These are phyloP conservation scores for Lasiodiplodia hormozganensis DNA, from an alignment of 2,329 filamentous ascomycete species.

Conservation along the genomic window DNA sequence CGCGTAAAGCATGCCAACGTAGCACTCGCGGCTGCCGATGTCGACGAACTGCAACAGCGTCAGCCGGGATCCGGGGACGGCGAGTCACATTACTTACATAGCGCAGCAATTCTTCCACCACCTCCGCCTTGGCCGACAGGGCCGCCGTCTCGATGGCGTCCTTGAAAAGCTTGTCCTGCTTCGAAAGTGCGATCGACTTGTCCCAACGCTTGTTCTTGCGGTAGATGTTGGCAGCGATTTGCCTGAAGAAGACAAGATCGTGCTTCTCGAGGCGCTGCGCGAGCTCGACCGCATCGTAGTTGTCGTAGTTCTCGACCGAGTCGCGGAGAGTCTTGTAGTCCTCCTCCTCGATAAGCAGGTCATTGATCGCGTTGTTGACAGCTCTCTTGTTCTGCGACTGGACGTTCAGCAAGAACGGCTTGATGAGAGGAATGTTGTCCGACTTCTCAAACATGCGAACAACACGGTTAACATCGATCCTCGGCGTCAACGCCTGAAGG, in stretches of 20 bases:
- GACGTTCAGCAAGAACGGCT: slow-evolving; percentile 96
- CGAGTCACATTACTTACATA: slow-evolving; percentile 76
- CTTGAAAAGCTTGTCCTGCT: slow-evolving; percentile 99
- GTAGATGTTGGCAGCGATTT: slow-evolving; percentile 98
- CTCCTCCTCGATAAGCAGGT: slow-evolving; percentile 96
- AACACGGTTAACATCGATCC: slow-evolving; percentile 98
- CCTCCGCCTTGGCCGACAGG: slow-evolving; percentile 85
- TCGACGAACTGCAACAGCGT: slow-evolving; percentile 81
- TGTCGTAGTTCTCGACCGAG: slow-evolving; percentile 98
- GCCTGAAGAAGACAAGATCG: slow-evolving; percentile 97
- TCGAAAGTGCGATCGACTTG: slow-evolving; percentile 95
- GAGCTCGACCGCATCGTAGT: slow-evolving; percentile 94
- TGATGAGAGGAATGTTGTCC: slow-evolving; percentile 97
- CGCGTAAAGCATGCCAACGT: slow-evolving; percentile 98
- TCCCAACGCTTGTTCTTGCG: slow-evolving; percentile 99
- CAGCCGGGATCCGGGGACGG: slow-evolving; percentile 38
- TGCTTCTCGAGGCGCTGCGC: slow-evolving; percentile 95
- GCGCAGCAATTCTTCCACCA: slow-evolving; percentile 93
- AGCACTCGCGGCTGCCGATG: slow-evolving; percentile 98
- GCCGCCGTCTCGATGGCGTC: slow-evolving; percentile 98
- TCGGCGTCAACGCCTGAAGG: slow-evolving; percentile 86
- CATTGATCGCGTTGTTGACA: slow-evolving; percentile 98
- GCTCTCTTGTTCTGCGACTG: slow-evolving; percentile 97
- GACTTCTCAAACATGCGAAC: slow-evolving; percentile 99
- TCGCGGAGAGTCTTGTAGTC: slow-evolving; percentile 98